phyloP scores from a whole-genome alignment of 139 green algal species.

The Asterochloris sp. region DNA sequence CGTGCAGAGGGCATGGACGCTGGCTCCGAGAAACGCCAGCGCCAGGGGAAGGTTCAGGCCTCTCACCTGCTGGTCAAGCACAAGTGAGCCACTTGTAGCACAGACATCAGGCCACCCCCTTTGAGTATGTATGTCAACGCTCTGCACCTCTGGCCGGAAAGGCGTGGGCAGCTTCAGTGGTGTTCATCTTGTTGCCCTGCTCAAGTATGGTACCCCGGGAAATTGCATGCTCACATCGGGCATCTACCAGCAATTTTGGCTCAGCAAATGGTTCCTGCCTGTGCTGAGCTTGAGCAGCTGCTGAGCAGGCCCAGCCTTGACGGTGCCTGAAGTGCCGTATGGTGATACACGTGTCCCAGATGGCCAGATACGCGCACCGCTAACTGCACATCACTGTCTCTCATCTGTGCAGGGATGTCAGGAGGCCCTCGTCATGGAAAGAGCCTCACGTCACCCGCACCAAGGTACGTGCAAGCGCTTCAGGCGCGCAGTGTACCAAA shows the following conservation, averaged over 20 bases:
- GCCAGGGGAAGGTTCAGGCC: constrained; percentile 44
- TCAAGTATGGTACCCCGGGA: too few species aligned
- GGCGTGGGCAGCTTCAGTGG: too few species aligned
- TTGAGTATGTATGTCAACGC: too few species aligned
- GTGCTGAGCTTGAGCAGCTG: not conserved
- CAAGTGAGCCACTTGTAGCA: constrained; percentile 13
- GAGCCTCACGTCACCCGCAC: constrained; percentile 66
- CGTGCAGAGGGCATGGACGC: constrained; percentile 33
- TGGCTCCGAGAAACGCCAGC: not conserved
- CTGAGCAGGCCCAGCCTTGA: not conserved
- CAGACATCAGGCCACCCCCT: not conserved
- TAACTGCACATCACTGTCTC: not conserved
- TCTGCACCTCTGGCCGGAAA: too few species aligned
- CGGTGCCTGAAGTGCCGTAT: not conserved
- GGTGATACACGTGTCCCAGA: not conserved
- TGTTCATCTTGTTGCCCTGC: too few species aligned
- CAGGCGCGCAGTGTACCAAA: too few species aligned
- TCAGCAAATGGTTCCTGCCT: not conserved
- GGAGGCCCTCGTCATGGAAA: constrained; percentile 79
- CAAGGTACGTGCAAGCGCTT: constrained; percentile 12
- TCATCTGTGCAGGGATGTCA: constrained; percentile 23
- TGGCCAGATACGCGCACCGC: not conserved
- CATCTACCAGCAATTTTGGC: not conserved
- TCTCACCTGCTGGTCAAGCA: constrained; percentile 90
- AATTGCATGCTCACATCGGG: too few species aligned